These are phyloP conservation scores for Gloeophyllum trabeum DNA, from an alignment of 768 basidiomycete genomes.

Conservation along the genomic window DNA sequence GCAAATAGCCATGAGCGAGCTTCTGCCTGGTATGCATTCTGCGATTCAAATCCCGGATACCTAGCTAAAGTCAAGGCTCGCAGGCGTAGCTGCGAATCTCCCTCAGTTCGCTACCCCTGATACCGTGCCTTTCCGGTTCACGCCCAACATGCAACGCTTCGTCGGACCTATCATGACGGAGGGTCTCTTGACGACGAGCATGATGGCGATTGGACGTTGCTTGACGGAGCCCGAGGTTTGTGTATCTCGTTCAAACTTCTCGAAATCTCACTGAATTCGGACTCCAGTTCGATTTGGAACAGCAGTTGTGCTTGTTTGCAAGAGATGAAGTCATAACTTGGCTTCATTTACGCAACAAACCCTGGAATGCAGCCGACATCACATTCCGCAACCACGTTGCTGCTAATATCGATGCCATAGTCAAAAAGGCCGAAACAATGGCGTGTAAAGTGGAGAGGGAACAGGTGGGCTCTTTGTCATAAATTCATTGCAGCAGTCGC, in stretches of 20 bases:
- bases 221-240: conserved; percentile 86
- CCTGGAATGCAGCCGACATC: conserved; percentile 39
- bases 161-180: conserved; percentile 83
- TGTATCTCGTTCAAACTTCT: not conserved
- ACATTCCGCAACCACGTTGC: conserved; percentile 46
- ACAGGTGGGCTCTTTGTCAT: conserved; percentile 34
- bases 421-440: conserved; percentile 74
- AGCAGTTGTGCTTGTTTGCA: conserved; percentile 83
- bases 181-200: conserved; percentile 75
- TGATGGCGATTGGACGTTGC: conserved; percentile 85
- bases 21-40: conserved; percentile 60
- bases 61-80: too few relatives aligned
- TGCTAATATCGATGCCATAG: conserved; percentile 54
- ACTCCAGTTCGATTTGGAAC: conserved; percentile 78
- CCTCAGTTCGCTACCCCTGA: conserved; percentile 70
- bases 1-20: conserved; percentile 84
- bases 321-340: conserved; percentile 86
- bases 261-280: not conserved
- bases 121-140: conserved; percentile 92
- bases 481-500: not conserved
- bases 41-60: not conserved
- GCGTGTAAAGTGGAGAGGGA: conserved; percentile 83
- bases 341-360: conserved; percentile 46
- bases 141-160: conserved; percentile 93
- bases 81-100: too few relatives aligned